These are phyloP conservation scores for Dictyophora rubrovolvata DNA, from an alignment of 768 basidiomycete species.

Conservation along the genomic window DNA sequence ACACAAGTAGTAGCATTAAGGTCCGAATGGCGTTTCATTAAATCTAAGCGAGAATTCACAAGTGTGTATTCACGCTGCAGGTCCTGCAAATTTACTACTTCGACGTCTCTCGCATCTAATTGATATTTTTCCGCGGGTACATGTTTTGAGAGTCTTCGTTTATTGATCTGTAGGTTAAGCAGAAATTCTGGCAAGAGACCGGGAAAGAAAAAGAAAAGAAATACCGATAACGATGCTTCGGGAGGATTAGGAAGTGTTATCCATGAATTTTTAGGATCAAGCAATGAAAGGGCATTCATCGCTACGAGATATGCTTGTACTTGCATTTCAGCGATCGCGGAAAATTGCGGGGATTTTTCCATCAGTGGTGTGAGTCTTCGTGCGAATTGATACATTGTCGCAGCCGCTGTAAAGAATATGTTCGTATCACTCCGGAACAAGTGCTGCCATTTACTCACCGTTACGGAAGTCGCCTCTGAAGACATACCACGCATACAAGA, in stretches of 20 bases:
- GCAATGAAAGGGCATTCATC: constrained; percentile 78
- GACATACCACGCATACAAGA: constrained; percentile 92
- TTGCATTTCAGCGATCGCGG: constrained; percentile 56
- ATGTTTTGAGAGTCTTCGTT: constrained; percentile 57
- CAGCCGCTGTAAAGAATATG: constrained; percentile 54
- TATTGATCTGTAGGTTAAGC: constrained; percentile 49
- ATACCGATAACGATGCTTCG: constrained; percentile 36
- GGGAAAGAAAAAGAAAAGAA: neutral
- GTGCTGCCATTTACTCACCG: constrained; percentile 43
- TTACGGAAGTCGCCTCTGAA: constrained; percentile 81
- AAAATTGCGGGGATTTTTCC: constrained; percentile 25
- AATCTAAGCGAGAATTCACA: constrained; percentile 66
- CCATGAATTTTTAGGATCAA: constrained; percentile 78
- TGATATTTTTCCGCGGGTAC: constrained; percentile 70
- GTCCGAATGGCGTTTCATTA: constrained; percentile 56
- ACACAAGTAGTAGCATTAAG: constrained; percentile 45
- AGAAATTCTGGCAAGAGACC: neutral
- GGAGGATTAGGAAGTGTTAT: constrained; percentile 53
- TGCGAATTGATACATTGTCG: constrained; percentile 89
- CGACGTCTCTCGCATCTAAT: constrained; percentile 53
- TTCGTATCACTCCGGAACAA: neutral
- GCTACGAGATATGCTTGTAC: constrained; percentile 76
- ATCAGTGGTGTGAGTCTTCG: constrained; percentile 52
- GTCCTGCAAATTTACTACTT: constrained; percentile 72
- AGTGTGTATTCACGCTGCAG: constrained; percentile 71